These are phyloP conservation scores for Tanacetum coccineum DNA, from an alignment of 129 eudicot species.

Conservation along the genomic window DNA sequence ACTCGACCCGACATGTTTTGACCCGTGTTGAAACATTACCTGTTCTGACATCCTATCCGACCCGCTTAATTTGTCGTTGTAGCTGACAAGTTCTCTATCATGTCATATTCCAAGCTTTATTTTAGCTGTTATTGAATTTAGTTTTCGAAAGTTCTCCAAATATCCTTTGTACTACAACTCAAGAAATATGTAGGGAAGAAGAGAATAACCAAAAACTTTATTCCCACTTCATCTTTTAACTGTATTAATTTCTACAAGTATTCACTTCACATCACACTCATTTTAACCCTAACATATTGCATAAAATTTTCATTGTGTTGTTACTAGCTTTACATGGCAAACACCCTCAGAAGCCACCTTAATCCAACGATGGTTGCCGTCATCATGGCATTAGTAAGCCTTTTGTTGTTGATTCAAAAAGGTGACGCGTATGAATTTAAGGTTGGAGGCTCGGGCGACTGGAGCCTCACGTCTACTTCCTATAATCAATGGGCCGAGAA, in stretches of 20 bases:
- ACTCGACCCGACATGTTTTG: too few relatives aligned
- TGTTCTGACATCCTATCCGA: too few relatives aligned
- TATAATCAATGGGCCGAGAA: constrained; percentile 73
- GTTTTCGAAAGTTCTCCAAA: neutral
- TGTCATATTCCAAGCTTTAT: too few relatives aligned
- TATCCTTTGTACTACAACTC: constrained; percentile 57
- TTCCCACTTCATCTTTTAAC: constrained; percentile 37
- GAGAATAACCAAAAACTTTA: constrained; percentile 54
- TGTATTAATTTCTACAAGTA: constrained; percentile 38
- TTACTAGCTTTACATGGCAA: constrained; percentile 36
- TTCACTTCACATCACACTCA: neutral
- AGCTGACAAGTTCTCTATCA: too few relatives aligned
- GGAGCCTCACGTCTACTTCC: constrained; percentile 41
- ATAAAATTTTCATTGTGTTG: neutral
- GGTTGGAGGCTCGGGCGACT: constrained; percentile 59
- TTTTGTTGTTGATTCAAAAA: constrained; percentile 39
- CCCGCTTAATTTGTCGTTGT: too few relatives aligned
- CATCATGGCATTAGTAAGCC: constrained; percentile 30
- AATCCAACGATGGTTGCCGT: constrained; percentile 12
- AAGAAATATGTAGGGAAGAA: constrained; percentile 41
- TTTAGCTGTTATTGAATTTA: too few relatives aligned
- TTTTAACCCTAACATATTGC: constrained; percentile 7
- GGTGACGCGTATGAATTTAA: constrained; percentile 47
- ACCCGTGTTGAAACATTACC: too few relatives aligned
- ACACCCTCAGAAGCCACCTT: constrained; percentile 21